A percentile compares a stretch with the other conserved stretches of the same genome.
These are phyloP conservation scores for Fusarium nelsonii DNA, from an alignment of 2,329 filamentous ascomycete species.

Conservation along the genomic window DNA sequence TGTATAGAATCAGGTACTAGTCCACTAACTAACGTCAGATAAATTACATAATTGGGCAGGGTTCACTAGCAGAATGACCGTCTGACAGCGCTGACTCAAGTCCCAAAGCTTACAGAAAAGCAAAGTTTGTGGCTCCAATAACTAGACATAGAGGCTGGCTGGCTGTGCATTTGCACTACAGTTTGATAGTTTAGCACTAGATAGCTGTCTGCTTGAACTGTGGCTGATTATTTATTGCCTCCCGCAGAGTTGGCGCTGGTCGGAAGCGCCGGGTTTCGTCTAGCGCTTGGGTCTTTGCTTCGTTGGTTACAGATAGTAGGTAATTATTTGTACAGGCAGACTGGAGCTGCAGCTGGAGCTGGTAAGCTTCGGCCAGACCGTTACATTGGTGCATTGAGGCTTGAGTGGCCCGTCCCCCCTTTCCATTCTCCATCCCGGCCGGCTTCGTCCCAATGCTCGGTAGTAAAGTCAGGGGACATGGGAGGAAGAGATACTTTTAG, in stretches of 20 bases:
- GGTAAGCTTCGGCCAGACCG: conserved; percentile 24
- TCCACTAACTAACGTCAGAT: conserved; percentile 23
- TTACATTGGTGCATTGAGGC: conserved; percentile 27
- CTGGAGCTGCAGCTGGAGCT: too few species aligned
- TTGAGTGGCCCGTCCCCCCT: conserved; percentile 17
- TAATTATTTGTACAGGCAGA: too few species aligned
- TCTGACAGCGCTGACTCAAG: not conserved
- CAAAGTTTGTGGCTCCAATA: not conserved
- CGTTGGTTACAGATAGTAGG: not conserved
- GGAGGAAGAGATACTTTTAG: conserved; percentile 10
- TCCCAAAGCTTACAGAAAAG: not conserved
- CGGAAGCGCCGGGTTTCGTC: conserved; percentile 19
- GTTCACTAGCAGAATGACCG: not conserved
- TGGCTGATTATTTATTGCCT: conserved; percentile 1
- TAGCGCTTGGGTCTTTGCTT: conserved; percentile 14
- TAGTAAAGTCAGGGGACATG: not conserved
- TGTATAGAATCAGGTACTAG: conserved; percentile 28
- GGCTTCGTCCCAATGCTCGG: conserved; percentile 20
- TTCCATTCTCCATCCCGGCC: not conserved
- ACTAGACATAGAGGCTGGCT: not conserved
- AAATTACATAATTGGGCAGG: conserved; percentile 20
- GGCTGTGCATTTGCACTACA: not conserved
- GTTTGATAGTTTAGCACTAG: not conserved
- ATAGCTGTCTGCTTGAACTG: not conserved
- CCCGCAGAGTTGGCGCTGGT: not conserved